These are phyloP conservation scores for Infundibulicybe gibba DNA, from an alignment of 768 basidiomycete species.

Conservation along the genomic window DNA sequence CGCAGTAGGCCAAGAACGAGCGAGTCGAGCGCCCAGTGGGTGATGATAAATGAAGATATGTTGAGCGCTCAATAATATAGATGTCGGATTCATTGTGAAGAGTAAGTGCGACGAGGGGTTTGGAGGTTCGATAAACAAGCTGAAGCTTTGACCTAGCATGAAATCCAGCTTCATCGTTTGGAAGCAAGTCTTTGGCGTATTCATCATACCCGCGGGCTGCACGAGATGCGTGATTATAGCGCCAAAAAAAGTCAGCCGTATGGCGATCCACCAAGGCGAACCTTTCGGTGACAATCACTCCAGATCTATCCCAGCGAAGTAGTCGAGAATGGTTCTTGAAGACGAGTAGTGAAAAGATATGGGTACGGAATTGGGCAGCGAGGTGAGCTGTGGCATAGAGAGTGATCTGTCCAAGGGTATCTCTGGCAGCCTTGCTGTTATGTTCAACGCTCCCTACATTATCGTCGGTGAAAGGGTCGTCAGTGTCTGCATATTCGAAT, in stretches of 20 bases:
- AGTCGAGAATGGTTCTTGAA: constrained; percentile 2
- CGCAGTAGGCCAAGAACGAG: too few relatives aligned
- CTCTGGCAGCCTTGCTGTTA: background rate
- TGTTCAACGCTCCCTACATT: too few relatives aligned
- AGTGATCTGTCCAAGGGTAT: constrained; percentile 14
- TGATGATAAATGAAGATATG: too few relatives aligned
- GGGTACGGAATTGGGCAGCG: constrained; percentile 11
- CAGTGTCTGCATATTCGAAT: too few relatives aligned
- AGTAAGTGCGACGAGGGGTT: too few relatives aligned
- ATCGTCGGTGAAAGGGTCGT: too few relatives aligned
- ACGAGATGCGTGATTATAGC: constrained; percentile 2
- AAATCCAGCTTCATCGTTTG: background rate
- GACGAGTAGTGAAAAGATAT: constrained; percentile 10
- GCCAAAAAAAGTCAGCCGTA: constrained; percentile 7
- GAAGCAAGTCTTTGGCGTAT: background rate
- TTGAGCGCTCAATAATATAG: too few relatives aligned
- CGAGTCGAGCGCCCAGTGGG: too few relatives aligned
- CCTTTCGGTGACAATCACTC: constrained; percentile 8
- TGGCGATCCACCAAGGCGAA: background rate
- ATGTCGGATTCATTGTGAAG: too few relatives aligned
- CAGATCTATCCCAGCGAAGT: constrained; percentile 10
- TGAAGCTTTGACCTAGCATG: too few relatives aligned
- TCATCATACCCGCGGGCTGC: constrained; percentile 5
- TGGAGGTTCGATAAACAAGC: too few relatives aligned
- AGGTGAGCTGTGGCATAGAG: constrained; percentile 12